Base-by-base conservation (phyloP, 192 early-diverging fungal species). In the Linnemannia schmuckeri region DNA sequence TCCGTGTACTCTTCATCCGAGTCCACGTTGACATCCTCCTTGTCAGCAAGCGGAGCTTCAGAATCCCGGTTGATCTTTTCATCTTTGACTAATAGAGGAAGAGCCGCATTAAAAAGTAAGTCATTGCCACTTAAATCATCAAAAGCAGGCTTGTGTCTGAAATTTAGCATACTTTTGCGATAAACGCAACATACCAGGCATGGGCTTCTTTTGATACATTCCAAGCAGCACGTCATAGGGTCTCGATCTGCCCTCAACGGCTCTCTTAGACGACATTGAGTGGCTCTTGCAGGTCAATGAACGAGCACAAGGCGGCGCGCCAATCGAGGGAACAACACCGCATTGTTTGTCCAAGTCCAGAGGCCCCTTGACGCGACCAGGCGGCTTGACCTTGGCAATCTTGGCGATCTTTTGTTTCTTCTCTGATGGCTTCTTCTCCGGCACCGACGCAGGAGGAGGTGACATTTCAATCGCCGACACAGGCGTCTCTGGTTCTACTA, bases 281-380 rank as follows among this genome's bases (percentile, higher is more conserved):
- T 99, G 98, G 7, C 96, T 97, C 84, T 99, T 99, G 90, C 98
- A 99, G 40, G 97, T 99, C 20, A 99, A 92, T 61, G 97, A 96
- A 57, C 98, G 95, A 66, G 93, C 90, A 88, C 98, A 99, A 0
- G 92, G 92, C 63, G 86, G 72, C 18, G 90, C 91, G 46, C 91
- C 93, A 2, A 94, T 92, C 35, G 89, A 82, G 46, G 83, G 72
- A 38, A 93, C 72, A 22, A 98, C 97, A 77, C 97, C 98, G 81
- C 98, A 99, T 76, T 98, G 96, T 74, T 93, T 95, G 87, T 99
- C 97, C 80, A 97, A 82, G 80, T 99, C 97, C 81, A 99, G 81
- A 52, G 97, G 95, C 33, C 90, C 93, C 78, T 94, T 94, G 38
- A 90, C 72, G 20, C 88, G 86, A 44, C 76, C 84, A 24, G 83